Conservation (phyloP, 331 rosid species). For the Cydonia oblonga region DNA sequence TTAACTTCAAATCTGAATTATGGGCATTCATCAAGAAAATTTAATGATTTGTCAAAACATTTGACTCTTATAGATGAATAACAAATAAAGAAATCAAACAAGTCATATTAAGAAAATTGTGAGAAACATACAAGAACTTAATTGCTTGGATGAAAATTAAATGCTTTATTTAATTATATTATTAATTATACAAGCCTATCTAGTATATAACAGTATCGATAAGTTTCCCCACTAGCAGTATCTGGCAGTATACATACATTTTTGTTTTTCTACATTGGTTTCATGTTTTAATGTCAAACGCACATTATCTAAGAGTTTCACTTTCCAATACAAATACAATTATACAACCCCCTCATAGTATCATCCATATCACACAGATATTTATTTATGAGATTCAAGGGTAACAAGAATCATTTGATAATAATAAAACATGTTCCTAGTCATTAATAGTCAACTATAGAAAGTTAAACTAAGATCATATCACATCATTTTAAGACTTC, state of each 20-base stretch:
- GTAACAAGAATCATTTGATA: not conserved
- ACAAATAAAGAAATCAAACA: not conserved
- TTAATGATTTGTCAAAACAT: not conserved
- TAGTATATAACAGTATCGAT: not conserved
- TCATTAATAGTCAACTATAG: not conserved
- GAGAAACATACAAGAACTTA: not conserved
- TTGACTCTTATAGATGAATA: not conserved
- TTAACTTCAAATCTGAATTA: not conserved
- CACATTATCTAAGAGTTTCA: not conserved
- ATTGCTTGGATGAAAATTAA: no score
- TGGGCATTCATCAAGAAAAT: not conserved
- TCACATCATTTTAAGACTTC: slow-evolving; percentile 4
- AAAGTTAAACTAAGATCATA: not conserved
- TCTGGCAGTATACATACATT: no score
- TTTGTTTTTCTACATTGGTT: not conserved
- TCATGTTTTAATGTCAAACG: not conserved
- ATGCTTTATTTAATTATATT: no score
- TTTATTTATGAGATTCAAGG: not conserved
- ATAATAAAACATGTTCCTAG: not conserved
- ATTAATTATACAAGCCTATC: not conserved
- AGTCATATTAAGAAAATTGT: not conserved
- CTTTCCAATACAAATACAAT: not conserved
- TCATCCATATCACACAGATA: not conserved
- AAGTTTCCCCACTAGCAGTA: not conserved
- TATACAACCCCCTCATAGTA: not conserved